Evolutionary conservation across 768 basidiomycete species (phyloP), one percentile per base, ranked within the genome.

Genomic region (Exidia glandulosa): DNA sequence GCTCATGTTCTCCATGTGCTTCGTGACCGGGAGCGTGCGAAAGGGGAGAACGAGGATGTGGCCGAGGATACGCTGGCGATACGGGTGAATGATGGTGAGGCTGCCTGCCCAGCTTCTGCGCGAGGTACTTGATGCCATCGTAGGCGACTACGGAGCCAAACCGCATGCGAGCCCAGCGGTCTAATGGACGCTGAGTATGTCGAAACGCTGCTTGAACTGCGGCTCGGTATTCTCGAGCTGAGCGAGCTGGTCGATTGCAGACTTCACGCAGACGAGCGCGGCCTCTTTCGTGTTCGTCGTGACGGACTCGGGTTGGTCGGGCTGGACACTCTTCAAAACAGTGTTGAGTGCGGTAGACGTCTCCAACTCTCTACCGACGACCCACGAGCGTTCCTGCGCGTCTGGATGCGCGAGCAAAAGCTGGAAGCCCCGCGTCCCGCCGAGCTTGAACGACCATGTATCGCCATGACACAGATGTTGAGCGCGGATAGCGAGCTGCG

Each of bases 1-100:
- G 66, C 98, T 96, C 61, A 98, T 93, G 81, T 97, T 94, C 32
- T 94, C 96, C 60, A 98, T 96, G 70, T 98, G 96, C 66, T 92
- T 91, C 16, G 87, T 80, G 70, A 97, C 94, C 2, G 94, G 94
- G 29, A 99, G 79, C 0, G 96, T 96, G 57, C 96, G 81, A 23
- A 99, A 80, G 13, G 96, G 96, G 68, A 98, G 97, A n/a, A 89
- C 90, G 74, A 88, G 98, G 64, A 99, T 94, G 2, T 87, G 83
- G 19, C 83, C 82, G 37, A 98, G 78, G 74, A 98, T 86, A 32
- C 92, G 85, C 63, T 94, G 91, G 54, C 92, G 86, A 66, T 94
- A 87, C 16, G 83, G 88, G 70, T 81, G 75, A 54, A 99, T 76
- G n/a, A 98, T 76, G 48, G 47, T 83, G 77, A 29, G 88, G 79